Conservation (phyloP, 1,284 basidiomycete genomes). For the Cronartium ribicola region DNA sequence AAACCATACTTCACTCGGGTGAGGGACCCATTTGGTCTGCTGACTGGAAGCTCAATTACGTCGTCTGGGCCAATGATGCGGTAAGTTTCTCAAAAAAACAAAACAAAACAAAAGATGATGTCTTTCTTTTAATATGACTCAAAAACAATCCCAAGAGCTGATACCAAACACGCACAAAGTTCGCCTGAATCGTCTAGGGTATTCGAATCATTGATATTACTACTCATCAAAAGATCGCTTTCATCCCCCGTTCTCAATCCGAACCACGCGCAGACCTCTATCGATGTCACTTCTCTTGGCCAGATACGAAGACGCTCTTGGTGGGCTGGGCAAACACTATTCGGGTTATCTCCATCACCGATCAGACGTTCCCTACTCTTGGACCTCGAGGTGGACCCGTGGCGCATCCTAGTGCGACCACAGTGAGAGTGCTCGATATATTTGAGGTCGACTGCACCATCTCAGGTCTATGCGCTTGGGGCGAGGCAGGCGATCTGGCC, state of each 20-base stretch:
- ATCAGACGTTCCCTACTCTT: constrained; percentile 8
- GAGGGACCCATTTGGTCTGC: constrained; percentile 94
- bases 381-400: constrained; percentile 8
- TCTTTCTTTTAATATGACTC: background rate
- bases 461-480: constrained; percentile 72
- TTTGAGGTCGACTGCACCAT: constrained; percentile 96
- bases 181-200: constrained; percentile 59
- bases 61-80: constrained; percentile 93
- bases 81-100: constrained; percentile 57
- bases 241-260: constrained; percentile 73
- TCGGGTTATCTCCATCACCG: constrained; percentile 63
- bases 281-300: constrained; percentile 86
- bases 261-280: constrained; percentile 87
- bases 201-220: constrained; percentile 87
- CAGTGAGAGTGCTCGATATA: constrained; percentile 76
- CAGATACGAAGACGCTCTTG: constrained; percentile 77
- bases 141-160: constrained; percentile 4
- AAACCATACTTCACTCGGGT: constrained; percentile 74
- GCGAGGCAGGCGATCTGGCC: constrained; percentile 24
- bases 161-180: constrained; percentile 15
- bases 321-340: constrained; percentile 93
- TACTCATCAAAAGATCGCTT: constrained; percentile 75
- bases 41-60: constrained; percentile 76
- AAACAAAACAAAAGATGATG: background rate
- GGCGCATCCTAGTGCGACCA: constrained; percentile 42